Percentiles rank a stretch among this genome's conserved stretches.
phyloP scores from a whole-genome alignment of 2,329 filamentous ascomycete species.

The Talaromyces sp. region DNA sequence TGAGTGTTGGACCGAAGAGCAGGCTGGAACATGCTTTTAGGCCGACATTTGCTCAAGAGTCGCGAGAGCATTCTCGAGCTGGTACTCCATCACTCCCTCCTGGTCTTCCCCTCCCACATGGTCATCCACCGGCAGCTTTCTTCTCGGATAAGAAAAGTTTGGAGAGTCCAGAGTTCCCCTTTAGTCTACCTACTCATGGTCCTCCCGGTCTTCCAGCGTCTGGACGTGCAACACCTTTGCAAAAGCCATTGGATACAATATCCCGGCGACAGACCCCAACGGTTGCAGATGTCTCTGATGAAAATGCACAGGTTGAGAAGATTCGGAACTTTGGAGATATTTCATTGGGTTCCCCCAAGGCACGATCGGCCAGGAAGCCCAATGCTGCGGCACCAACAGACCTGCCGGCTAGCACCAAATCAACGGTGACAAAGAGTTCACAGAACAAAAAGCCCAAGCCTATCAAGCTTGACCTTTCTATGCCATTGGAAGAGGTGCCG shows the following conservation, averaged over 20 bases:
- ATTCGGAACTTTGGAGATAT: slow-evolving; percentile 36
- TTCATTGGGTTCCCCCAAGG: slow-evolving; percentile 42
- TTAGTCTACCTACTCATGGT: slow-evolving; percentile 14
- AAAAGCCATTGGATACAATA: slow-evolving; percentile 24
- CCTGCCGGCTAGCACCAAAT: slow-evolving; percentile 20
- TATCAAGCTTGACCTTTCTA: slow-evolving; percentile 34
- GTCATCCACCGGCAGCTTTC: slow-evolving; percentile 35
- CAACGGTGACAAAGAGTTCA: slow-evolving; percentile 17
- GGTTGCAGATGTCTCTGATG: slow-evolving; percentile 22
- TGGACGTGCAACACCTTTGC: slow-evolving; percentile 30
- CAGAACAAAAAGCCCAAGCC: slow-evolving; percentile 29
- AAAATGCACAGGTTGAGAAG: slow-evolving; percentile 24
- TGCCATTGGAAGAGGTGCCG: slow-evolving; percentile 20
- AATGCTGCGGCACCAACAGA: slow-evolving; percentile 23
- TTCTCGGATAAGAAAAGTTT: slow-evolving; percentile 23
- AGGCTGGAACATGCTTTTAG: slow-evolving; percentile 35
- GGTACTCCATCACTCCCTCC: slow-evolving; percentile 42
- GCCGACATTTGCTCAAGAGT: slow-evolving; percentile 33
- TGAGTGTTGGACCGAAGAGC: slow-evolving; percentile 40
- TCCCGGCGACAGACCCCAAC: slow-evolving; percentile 31
- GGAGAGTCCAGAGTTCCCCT: slow-evolving; percentile 29
- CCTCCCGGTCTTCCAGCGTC: slow-evolving; percentile 30
- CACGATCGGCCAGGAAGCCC: slow-evolving; percentile 31
- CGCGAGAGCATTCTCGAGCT: slow-evolving; percentile 30
- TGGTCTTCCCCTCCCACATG: slow-evolving; percentile 42